phyloP scores from a whole-genome alignment of 2,329 filamentous ascomycete genomes.

The Claviceps lovelessii region DNA sequence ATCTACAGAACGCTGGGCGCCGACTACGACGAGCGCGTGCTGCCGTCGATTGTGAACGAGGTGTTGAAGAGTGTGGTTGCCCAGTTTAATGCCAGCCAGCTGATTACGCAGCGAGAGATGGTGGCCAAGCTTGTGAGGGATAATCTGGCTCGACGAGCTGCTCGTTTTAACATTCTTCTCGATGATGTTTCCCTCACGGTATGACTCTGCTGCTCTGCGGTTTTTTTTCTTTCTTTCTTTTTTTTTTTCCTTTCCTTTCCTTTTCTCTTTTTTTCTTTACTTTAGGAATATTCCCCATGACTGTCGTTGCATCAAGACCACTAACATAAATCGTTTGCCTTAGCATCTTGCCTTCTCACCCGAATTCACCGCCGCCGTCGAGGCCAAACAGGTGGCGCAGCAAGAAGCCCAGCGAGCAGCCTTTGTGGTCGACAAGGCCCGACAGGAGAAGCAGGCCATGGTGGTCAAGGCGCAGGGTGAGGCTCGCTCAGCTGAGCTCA shows the following conservation, averaged over 20 bases:
- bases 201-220: slow-evolving; percentile 21
- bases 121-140: slow-evolving; percentile 84
- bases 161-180: slow-evolving; percentile 91
- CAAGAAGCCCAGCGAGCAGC: slow-evolving; percentile 95
- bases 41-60: slow-evolving; percentile 97
- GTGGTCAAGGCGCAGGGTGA: slow-evolving; percentile 98
- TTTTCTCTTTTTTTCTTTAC: background rate
- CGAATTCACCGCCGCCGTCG: slow-evolving; percentile 59
- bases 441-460: slow-evolving; percentile 98
- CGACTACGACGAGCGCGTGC: slow-evolving; percentile 92
- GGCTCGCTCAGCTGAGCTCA: slow-evolving; percentile 90
- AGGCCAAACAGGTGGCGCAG: slow-evolving; percentile 61
- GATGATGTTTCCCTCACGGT: slow-evolving; percentile 96
- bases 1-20: slow-evolving; percentile 92
- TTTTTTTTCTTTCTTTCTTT: background rate
- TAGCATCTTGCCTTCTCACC: slow-evolving; percentile 60
- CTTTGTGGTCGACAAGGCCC: slow-evolving; percentile 95
- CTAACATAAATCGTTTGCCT: background rate
- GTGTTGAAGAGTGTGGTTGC: slow-evolving; percentile 97
- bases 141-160: slow-evolving; percentile 78
- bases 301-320: background rate
- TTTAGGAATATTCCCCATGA: background rate
- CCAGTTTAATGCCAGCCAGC: slow-evolving; percentile 95
- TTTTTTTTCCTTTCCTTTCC: background rate
- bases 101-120: slow-evolving; percentile 98